A percentile compares a stretch with the other conserved stretches of the same genome.
Conservation (phyloP, 2,329 filamentous ascomycete species). For the Penicillium sp. region DNA sequence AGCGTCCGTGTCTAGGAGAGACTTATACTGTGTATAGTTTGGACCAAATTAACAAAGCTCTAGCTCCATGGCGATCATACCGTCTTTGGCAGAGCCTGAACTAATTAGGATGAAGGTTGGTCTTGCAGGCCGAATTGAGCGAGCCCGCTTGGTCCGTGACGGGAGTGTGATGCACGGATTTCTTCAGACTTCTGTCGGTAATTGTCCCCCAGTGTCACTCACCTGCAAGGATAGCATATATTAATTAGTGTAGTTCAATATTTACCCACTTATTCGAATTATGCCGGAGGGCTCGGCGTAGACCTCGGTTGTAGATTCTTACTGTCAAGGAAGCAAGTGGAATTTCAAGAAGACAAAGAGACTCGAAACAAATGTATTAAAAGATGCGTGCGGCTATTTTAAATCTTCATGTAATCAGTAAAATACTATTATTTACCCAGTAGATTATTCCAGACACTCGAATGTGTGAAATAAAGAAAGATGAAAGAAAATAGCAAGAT, state of each 20-base stretch:
- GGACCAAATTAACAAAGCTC: background rate
- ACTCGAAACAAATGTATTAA: too few relatives aligned
- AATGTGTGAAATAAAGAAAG: too few relatives aligned
- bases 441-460: too few relatives aligned
- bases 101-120: conserved; percentile 6
- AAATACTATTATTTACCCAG: too few relatives aligned
- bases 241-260: conserved; percentile 6
- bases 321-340: too few relatives aligned
- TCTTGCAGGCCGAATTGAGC: background rate
- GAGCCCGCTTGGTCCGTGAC: conserved; percentile 12
- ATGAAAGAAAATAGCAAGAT: too few relatives aligned
- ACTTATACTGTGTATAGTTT: background rate
- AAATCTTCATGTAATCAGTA: too few relatives aligned
- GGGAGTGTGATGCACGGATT: conserved; percentile 7
- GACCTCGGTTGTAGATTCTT: background rate
- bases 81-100: conserved; percentile 1
- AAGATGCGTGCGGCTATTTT: too few relatives aligned
- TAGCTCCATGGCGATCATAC: background rate
- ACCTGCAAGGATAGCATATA: conserved; percentile 3
- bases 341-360: too few relatives aligned
- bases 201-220: conserved; percentile 4
- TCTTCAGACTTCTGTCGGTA: conserved; percentile 17
- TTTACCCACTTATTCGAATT: background rate
- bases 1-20: conserved; percentile 9
- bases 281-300: background rate